phyloP scores from a whole-genome alignment of 495 filamentous ascomycete genomes.

The Hypoxylon lenormandii region DNA sequence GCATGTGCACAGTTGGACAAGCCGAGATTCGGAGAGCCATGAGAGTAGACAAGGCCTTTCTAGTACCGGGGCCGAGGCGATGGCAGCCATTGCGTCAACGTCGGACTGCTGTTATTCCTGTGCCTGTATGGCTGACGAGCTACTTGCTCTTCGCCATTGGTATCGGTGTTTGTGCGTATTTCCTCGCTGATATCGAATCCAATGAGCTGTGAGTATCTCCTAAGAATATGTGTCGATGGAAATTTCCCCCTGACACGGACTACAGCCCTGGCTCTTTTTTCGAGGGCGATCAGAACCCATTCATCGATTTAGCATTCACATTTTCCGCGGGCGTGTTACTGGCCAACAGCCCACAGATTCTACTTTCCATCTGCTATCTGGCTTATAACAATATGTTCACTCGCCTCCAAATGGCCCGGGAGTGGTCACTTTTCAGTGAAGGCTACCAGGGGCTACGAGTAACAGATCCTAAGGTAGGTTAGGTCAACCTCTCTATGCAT shows the following conservation, averaged over 20 bases:
- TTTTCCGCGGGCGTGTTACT: slow-evolving; percentile 44
- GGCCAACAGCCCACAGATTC: slow-evolving; percentile 59
- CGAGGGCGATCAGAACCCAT: slow-evolving; percentile 36
- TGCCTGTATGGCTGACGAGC: slow-evolving; percentile 34
- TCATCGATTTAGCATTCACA: slow-evolving; percentile 14
- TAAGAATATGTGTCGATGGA: neutral
- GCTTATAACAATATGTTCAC: slow-evolving; percentile 45
- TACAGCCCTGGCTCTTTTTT: slow-evolving; percentile 33
- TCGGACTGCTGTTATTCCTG: slow-evolving; percentile 20
- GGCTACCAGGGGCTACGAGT: slow-evolving; percentile 61
- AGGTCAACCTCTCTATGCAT: neutral
- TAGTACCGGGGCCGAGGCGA: slow-evolving; percentile 16
- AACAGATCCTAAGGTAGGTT: slow-evolving; percentile 52
- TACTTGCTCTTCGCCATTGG: slow-evolving; percentile 35
- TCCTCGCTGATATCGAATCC: neutral
- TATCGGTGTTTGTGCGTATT: slow-evolving; percentile 22
- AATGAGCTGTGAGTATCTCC: slow-evolving; percentile 12
- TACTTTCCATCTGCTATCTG: slow-evolving; percentile 60
- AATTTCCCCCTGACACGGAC: neutral
- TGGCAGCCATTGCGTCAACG: slow-evolving; percentile 17
- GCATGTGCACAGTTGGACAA: slow-evolving; percentile 50
- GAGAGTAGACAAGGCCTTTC: neutral
- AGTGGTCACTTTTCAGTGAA: slow-evolving; percentile 40
- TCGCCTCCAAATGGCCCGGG: slow-evolving; percentile 40
- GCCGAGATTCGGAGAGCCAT: slow-evolving; percentile 32